These are phyloP conservation scores for Trypanosoma melophagium DNA, from an alignment of 208 protist species.

Conservation along the genomic window DNA sequence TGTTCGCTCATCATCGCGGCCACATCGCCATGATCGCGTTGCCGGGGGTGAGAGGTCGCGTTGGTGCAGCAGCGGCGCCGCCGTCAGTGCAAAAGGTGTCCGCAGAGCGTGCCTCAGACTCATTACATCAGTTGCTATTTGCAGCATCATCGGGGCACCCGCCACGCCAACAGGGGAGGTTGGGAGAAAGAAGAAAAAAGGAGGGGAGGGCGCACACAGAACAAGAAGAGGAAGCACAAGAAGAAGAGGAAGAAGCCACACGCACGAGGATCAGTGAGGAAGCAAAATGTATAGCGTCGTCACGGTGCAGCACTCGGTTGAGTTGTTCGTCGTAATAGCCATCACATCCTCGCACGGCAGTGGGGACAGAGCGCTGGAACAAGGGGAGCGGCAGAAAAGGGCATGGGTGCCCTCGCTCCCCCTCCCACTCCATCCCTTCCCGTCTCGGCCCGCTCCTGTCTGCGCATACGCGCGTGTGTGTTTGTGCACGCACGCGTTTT, in stretches of 20 bases:
- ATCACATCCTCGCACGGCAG: neutral
- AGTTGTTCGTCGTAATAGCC: neutral
- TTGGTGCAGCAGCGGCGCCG: neutral
- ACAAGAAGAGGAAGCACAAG: too few relatives aligned
- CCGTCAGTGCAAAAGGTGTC: constrained; percentile 4
- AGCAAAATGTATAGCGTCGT: neutral
- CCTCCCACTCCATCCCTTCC: too few relatives aligned
- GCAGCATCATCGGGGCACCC: constrained; percentile 5
- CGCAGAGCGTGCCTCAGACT: constrained; percentile 12
- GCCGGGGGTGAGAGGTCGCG: too few relatives aligned
- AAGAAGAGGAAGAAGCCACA: neutral
- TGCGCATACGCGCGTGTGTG: too few relatives aligned
- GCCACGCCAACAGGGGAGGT: neutral
- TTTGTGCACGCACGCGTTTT: too few relatives aligned
- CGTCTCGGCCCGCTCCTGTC: too few relatives aligned
- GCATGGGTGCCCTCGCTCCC: too few relatives aligned
- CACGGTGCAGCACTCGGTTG: neutral
- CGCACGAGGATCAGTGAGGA: constrained; percentile 10
- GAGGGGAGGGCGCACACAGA: too few relatives aligned
- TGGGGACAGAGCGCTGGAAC: neutral
- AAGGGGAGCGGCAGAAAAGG: neutral
- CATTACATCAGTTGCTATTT: constrained; percentile 24
- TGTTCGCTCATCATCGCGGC: too few relatives aligned
- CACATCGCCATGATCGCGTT: too few relatives aligned
- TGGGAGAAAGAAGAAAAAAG: neutral